These are phyloP conservation scores for Aspergillus fumigatiaffinis DNA, from an alignment of 2,329 filamentous ascomycete species.

Conservation along the genomic window DNA sequence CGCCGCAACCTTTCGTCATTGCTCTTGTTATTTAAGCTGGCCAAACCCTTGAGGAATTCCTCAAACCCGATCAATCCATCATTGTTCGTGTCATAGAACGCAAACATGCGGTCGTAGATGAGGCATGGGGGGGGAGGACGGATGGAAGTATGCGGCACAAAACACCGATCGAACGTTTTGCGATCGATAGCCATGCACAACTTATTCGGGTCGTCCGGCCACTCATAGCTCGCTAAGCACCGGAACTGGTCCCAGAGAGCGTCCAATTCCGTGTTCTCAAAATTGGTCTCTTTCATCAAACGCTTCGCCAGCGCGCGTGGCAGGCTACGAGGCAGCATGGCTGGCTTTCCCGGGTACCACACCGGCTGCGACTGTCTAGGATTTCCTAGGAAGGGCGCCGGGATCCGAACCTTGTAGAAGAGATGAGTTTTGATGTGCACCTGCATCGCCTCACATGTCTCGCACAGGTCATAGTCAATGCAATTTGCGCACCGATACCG, in stretches of 20 bases:
- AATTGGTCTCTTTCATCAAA: conserved; percentile 67
- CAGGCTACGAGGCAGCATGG: conserved; percentile 64
- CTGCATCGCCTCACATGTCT: conserved; percentile 71
- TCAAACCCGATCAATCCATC: conserved; percentile 88
- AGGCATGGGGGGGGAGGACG: conserved; percentile 77
- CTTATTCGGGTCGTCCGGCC: conserved; percentile 73
- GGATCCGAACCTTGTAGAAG: conserved; percentile 93
- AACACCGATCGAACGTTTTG: conserved; percentile 85
- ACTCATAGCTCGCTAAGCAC: conserved; percentile 83
- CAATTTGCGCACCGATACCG: conserved; percentile 95
- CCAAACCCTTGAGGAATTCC: conserved; percentile 82
- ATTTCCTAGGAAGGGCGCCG: conserved; percentile 74
- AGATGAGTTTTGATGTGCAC: conserved; percentile 87
- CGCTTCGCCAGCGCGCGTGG: conserved; percentile 63
- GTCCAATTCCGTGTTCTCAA: conserved; percentile 84
- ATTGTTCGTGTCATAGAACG: conserved; percentile 88
- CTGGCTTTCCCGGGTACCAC: conserved; percentile 85
- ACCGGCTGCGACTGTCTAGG: conserved; percentile 75
- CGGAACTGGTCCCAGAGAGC: conserved; percentile 97
- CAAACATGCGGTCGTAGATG: conserved; percentile 93
- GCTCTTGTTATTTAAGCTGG: conserved; percentile 56
- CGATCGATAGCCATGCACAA: conserved; percentile 83
- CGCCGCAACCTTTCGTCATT: conserved; percentile 64
- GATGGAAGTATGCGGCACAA: conserved; percentile 79
- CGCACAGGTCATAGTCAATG: conserved; percentile 91